A percentile compares a stretch with the other conserved stretches of the same genome.
These are phyloP conservation scores for Peribolospora kevripleyi DNA, from an alignment of 768 basidiomycete genomes.

Conservation along the genomic window DNA sequence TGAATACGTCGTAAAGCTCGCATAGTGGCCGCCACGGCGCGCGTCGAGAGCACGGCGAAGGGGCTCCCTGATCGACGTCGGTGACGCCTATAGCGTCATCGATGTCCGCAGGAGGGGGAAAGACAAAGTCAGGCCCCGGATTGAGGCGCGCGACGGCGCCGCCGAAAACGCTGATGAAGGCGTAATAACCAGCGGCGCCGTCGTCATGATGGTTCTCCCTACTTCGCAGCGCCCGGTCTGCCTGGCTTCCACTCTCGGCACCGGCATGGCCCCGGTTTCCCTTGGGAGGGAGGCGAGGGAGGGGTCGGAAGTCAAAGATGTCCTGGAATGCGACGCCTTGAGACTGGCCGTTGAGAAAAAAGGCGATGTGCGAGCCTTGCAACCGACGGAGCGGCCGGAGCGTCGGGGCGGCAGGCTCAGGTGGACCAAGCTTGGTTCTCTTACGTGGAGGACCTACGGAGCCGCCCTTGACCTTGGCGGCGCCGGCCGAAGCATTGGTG, in stretches of 20 bases:
- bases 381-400: conserved; percentile 43
- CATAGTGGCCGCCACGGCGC: conserved; percentile 51
- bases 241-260: conserved; percentile 38
- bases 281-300: conserved; percentile 31
- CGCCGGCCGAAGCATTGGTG: conserved; percentile 39
- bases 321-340: conserved; percentile 67
- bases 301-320: conserved; percentile 67
- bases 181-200: conserved; percentile 83
- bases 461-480: conserved; percentile 29
- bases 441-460: conserved; percentile 29
- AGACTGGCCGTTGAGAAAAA: conserved; percentile 75
- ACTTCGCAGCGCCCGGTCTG: conserved; percentile 29
- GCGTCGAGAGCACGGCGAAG: background rate
- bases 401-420: conserved; percentile 16
- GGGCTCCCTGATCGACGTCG: conserved; percentile 9
- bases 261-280: conserved; percentile 21
- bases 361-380: conserved; percentile 46
- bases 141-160: conserved; percentile 63
- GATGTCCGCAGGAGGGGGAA: conserved; percentile 52
- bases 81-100: conserved; percentile 33
- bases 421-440: conserved; percentile 15
- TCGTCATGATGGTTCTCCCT: conserved; percentile 70
- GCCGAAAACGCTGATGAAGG: conserved; percentile 80
- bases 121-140: conserved; percentile 66
- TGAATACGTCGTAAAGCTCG: conserved; percentile 66